phyloP scores from a whole-genome alignment of 805 yeast genomes.

The Hanseniaspora occidentalis region DNA sequence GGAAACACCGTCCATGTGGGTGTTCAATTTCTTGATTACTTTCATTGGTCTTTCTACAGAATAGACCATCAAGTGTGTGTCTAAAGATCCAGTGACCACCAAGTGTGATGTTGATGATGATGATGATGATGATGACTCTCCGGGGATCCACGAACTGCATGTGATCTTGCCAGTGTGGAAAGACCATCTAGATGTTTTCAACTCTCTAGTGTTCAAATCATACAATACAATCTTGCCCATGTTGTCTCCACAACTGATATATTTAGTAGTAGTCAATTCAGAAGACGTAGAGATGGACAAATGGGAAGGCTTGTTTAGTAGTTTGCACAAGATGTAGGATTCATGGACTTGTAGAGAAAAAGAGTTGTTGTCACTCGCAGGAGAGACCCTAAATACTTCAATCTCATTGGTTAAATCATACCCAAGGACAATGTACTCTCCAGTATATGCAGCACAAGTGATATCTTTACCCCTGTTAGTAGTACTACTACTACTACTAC shows the following conservation, averaged over 20 bases:
- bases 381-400: no score
- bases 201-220: conserved; percentile 36
- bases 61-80: conserved; percentile 68
- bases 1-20: conserved; percentile 82
- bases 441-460: conserved; percentile 12
- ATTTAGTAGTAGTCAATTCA: conserved; percentile 25
- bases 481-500: neutral
- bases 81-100: conserved; percentile 71
- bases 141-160: conserved; percentile 57
- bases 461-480: neutral
- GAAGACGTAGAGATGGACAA: conserved; percentile 56
- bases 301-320: conserved; percentile 35
- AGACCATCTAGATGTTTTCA: conserved; percentile 86
- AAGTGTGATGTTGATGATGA: conserved; percentile 45
- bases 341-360: no score
- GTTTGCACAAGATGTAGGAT: conserved; percentile 35
- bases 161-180: conserved; percentile 81
- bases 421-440: conserved; percentile 37
- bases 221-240: conserved; percentile 79
- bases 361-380: no score
- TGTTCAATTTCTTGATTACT: conserved; percentile 58
- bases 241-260: conserved; percentile 74
- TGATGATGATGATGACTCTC: conserved; percentile 15
- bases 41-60: conserved; percentile 69
- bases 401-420: conserved; percentile 29